phyloP scores from a whole-genome alignment of 768 basidiomycete genomes.

The Lactarius hengduanensis region DNA sequence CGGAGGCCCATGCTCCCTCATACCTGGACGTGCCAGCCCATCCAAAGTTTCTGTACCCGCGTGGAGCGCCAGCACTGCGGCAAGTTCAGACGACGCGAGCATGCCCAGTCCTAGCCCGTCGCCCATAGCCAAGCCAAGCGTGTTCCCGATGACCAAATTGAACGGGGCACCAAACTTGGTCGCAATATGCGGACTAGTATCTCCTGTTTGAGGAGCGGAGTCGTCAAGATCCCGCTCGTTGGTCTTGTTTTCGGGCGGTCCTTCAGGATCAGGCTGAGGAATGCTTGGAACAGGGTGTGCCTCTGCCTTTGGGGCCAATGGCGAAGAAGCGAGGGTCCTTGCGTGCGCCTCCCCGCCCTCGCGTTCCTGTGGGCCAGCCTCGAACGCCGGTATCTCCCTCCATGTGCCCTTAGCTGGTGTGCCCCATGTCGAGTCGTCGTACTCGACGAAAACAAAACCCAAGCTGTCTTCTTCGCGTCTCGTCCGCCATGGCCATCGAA shows the following conservation, averaged over 20 bases:
- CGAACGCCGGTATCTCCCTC: constrained; percentile 12
- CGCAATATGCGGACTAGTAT: background rate
- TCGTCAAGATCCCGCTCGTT: background rate
- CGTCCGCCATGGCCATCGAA: background rate
- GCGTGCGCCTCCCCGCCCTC: background rate
- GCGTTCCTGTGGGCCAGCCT: background rate
- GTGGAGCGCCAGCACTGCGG: constrained; percentile 9
- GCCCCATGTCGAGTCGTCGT: constrained; percentile 20
- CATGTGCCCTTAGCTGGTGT: background rate
- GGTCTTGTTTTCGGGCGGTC: background rate
- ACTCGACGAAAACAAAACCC: constrained; percentile 24
- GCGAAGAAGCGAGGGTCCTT: background rate
- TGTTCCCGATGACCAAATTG: background rate
- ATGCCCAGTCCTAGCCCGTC: constrained; percentile 1
- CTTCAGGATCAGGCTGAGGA: background rate
- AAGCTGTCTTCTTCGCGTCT: constrained; percentile 11
- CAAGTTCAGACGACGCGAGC: constrained; percentile 19
- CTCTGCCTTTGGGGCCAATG: constrained; percentile 6
- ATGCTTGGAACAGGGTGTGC: background rate
- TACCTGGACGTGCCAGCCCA: constrained; percentile 1
- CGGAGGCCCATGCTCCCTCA: background rate
- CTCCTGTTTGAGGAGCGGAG: background rate
- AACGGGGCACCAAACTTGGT: background rate
- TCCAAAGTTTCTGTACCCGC: background rate
- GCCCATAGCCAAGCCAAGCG: constrained; percentile 5